A percentile compares a stretch with the other conserved stretches of the same genome.
Evolutionary conservation across 306 rosid species (phyloP).

Genomic region (Dalbergia cultrata): DNA sequence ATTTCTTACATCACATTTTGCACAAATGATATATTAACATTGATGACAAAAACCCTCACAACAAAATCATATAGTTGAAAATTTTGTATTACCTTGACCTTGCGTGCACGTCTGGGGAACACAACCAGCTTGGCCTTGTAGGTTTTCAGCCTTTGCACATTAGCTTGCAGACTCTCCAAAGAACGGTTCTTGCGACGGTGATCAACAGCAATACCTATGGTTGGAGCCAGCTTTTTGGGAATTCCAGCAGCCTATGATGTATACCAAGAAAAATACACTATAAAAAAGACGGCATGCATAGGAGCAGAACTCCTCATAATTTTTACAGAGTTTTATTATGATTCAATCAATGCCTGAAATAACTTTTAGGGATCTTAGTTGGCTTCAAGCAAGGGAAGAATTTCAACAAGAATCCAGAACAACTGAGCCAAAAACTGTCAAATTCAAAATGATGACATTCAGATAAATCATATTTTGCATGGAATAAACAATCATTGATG

Average conservation of each 20-base stretch:
- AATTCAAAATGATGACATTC: background rate
- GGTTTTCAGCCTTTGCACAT: constrained; percentile 75
- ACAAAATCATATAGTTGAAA: background rate
- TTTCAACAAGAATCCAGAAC: background rate
- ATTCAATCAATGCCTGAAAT: background rate
- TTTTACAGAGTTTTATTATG: background rate
- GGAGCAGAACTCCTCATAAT: background rate
- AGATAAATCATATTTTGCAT: background rate
- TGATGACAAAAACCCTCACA: background rate
- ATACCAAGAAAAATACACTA: background rate
- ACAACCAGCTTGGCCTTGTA: constrained; percentile 79
- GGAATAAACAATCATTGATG: no score
- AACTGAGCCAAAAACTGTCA: background rate
- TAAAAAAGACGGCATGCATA: background rate
- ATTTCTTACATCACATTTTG: background rate
- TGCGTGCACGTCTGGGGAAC: constrained; percentile 77
- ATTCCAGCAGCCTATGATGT: constrained; percentile 71
- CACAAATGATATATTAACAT: background rate
- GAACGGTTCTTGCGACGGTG: constrained; percentile 74
- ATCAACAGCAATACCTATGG: constrained; percentile 75
- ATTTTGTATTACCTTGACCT: constrained; percentile 55
- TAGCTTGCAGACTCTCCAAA: constrained; percentile 66
- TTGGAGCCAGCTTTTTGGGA: constrained; percentile 73
- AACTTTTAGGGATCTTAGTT: background rate
- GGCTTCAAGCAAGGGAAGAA: background rate